These are phyloP conservation scores for Moesziomyces globuligerus DNA, from an alignment of 1,284 basidiomycete genomes.

Conservation along the genomic window DNA sequence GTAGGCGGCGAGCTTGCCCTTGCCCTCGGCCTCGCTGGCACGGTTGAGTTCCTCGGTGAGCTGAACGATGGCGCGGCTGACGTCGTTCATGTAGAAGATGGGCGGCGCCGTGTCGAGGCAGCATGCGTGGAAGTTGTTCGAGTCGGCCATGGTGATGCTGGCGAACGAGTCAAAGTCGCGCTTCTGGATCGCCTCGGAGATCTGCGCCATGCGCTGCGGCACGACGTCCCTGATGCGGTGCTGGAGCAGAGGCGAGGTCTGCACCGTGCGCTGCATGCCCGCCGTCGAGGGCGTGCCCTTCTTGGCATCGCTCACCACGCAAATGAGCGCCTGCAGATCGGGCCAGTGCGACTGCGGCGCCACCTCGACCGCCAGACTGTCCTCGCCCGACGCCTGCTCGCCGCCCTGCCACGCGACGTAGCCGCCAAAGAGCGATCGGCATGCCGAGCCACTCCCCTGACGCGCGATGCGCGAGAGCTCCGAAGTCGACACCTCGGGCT, in stretches of 20 bases:
- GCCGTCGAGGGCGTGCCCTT: slow-evolving; percentile 94
- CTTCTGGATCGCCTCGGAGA: slow-evolving; percentile 80
- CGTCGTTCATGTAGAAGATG: slow-evolving; percentile 99
- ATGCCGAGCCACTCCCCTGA: slow-evolving; percentile 96
- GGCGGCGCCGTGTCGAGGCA: slow-evolving; percentile 95
- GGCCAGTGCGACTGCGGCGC: slow-evolving; percentile 74
- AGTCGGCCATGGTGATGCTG: slow-evolving; percentile 92
- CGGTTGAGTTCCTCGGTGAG: slow-evolving; percentile 90
- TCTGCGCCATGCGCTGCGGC: slow-evolving; percentile 84
- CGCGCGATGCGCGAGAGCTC: slow-evolving; percentile 91
- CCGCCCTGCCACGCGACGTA: slow-evolving; percentile 97
- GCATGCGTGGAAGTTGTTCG: slow-evolving; percentile 91
- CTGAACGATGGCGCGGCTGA: slow-evolving; percentile 72
- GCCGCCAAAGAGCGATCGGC: slow-evolving; percentile 94
- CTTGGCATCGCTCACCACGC: slow-evolving; percentile 94
- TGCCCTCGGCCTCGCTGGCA: slow-evolving; percentile 72
- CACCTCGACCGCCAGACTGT: slow-evolving; percentile 88
- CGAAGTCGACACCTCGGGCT: slow-evolving; percentile 72
- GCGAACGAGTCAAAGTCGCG: slow-evolving; percentile 91
- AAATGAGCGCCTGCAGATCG: slow-evolving; percentile 94
- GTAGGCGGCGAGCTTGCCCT: slow-evolving; percentile 86
- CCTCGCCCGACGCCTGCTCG: slow-evolving; percentile 75
- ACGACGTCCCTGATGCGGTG: slow-evolving; percentile 89
- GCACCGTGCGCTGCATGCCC: slow-evolving; percentile 97
- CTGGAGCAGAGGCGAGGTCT: slow-evolving; percentile 87